A percentile compares a stretch with the other conserved stretches of the same genome.
phyloP scores from a whole-genome alignment of 306 rosid genomes.

The Canavalia gladiata region DNA sequence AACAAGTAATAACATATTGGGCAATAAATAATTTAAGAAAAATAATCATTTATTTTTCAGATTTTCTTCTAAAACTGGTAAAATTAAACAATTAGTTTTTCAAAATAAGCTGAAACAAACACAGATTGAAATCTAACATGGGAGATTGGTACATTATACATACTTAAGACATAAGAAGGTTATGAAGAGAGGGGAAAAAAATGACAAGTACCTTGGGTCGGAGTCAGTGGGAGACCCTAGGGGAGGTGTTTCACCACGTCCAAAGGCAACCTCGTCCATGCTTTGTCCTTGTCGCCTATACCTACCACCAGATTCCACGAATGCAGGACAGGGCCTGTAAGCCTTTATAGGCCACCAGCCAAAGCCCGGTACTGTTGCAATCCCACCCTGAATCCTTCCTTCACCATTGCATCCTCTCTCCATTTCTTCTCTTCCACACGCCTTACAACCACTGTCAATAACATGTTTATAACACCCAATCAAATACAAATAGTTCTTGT shows the following conservation, averaged over 20 bases:
- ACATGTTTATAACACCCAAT: too few relatives aligned
- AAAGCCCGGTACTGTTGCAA: constrained; percentile 92
- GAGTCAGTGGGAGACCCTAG: constrained; percentile 35
- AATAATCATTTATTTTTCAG: too few relatives aligned
- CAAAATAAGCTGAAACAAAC: too few relatives aligned
- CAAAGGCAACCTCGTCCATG: constrained; percentile 96
- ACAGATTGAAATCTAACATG: background rate
- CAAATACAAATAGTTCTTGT: background rate
- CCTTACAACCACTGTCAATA: constrained; percentile 74
- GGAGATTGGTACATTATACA: background rate
- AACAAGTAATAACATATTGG: too few relatives aligned
- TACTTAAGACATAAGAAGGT: background rate
- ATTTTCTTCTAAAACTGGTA: too few relatives aligned
- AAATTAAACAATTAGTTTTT: too few relatives aligned
- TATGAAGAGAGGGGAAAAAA: background rate
- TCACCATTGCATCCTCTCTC: constrained; percentile 95
- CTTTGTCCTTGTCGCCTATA: constrained; percentile 87
- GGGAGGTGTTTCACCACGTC: constrained; percentile 59
- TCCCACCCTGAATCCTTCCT: constrained; percentile 98
- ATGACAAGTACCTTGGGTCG: constrained; percentile 52
- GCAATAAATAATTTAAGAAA: too few relatives aligned
- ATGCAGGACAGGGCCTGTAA: constrained; percentile 93
- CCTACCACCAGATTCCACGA: constrained; percentile 85
- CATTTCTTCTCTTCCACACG: constrained; percentile 82
- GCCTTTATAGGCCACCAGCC: constrained; percentile 99